These are phyloP conservation scores for Quercus mongolica DNA, from an alignment of 306 rosid genomes.

Conservation along the genomic window DNA sequence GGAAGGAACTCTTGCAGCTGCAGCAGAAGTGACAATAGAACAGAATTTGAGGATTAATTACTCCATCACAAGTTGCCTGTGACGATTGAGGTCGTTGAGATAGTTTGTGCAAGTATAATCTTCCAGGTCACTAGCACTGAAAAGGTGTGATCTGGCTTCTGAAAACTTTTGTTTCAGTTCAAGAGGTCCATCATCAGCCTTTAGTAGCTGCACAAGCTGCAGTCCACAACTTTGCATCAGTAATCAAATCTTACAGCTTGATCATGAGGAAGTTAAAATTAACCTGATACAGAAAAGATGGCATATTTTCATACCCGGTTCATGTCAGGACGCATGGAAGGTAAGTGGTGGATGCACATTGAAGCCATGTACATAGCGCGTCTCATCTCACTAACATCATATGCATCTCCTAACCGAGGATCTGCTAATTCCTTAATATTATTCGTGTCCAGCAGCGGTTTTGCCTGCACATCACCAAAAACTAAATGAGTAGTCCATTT, in stretches of 20 bases:
- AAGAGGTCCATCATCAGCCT: slow-evolving; percentile 45
- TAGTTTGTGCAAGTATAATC: slow-evolving; percentile 85
- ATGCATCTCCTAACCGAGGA: slow-evolving; percentile 58
- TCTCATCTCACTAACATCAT: slow-evolving; percentile 60
- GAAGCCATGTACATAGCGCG: slow-evolving; percentile 63
- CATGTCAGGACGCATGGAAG: slow-evolving; percentile 76
- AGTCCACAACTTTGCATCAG: background rate
- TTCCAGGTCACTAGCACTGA: slow-evolving; percentile 77
- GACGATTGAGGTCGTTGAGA: slow-evolving; percentile 77
- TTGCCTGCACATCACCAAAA: slow-evolving; percentile 50
- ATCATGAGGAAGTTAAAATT: background rate
- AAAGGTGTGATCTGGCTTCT: slow-evolving; percentile 34
- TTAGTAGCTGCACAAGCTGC: slow-evolving; percentile 59
- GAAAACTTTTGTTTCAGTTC: slow-evolving; percentile 36
- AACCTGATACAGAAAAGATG: background rate
- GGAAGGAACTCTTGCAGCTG: background rate
- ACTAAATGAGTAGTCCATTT: background rate
- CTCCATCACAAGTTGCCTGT: slow-evolving; percentile 78
- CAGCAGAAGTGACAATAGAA: background rate
- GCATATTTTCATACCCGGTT: slow-evolving; percentile 39
- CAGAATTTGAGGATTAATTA: slow-evolving; percentile 32
- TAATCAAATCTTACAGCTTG: background rate
- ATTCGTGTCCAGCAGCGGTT: slow-evolving; percentile 59
- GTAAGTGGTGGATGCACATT: slow-evolving; percentile 72
- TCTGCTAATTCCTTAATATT: slow-evolving; percentile 62